Conservation (phyloP, 352 stramenopile genomes). For the Phytophthora tentaculata region DNA sequence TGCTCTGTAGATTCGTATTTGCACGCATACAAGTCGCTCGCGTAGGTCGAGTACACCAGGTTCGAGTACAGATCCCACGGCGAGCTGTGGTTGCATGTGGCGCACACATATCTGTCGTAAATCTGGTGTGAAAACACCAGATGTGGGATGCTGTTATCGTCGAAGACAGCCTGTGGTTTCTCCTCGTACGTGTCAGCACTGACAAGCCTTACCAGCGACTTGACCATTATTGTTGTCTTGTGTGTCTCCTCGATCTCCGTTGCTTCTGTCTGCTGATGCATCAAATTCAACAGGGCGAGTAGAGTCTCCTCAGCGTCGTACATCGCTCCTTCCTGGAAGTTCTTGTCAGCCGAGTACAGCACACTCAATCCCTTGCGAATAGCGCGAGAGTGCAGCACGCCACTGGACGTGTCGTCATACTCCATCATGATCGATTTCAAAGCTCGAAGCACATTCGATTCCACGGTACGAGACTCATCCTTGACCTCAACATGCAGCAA, state of each 20-base stretch:
- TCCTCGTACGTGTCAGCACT: slow-evolving; percentile 71
- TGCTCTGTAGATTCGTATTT: slow-evolving; percentile 77
- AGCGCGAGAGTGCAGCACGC: slow-evolving; percentile 74
- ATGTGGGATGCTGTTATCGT: slow-evolving; percentile 88
- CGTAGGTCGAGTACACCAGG: slow-evolving; percentile 84
- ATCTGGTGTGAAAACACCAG: slow-evolving; percentile 89
- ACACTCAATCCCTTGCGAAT: slow-evolving; percentile 87
- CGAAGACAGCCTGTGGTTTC: slow-evolving; percentile 73
- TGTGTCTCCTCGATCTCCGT: slow-evolving; percentile 79
- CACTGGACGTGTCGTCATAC: slow-evolving; percentile 86
- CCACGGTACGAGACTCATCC: slow-evolving; percentile 66
- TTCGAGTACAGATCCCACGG: slow-evolving; percentile 86
- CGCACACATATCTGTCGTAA: slow-evolving; percentile 83
- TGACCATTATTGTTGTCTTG: slow-evolving; percentile 77
- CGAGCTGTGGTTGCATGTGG: slow-evolving; percentile 61
- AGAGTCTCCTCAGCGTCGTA: slow-evolving; percentile 88
- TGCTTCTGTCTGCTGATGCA: slow-evolving; percentile 84
- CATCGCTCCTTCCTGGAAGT: slow-evolving; percentile 89
- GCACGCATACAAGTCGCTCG: slow-evolving; percentile 67
- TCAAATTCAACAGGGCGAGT: slow-evolving; percentile 83
- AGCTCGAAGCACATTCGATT: slow-evolving; percentile 78
- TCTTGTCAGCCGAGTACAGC: slow-evolving; percentile 83
- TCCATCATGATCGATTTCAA: slow-evolving; percentile 85
- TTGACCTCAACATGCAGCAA: slow-evolving; percentile 89
- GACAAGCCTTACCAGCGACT: slow-evolving; percentile 72